These are phyloP conservation scores for Zymoseptoria crescenta DNA, from an alignment of 2,329 filamentous ascomycete species.

Conservation along the genomic window DNA sequence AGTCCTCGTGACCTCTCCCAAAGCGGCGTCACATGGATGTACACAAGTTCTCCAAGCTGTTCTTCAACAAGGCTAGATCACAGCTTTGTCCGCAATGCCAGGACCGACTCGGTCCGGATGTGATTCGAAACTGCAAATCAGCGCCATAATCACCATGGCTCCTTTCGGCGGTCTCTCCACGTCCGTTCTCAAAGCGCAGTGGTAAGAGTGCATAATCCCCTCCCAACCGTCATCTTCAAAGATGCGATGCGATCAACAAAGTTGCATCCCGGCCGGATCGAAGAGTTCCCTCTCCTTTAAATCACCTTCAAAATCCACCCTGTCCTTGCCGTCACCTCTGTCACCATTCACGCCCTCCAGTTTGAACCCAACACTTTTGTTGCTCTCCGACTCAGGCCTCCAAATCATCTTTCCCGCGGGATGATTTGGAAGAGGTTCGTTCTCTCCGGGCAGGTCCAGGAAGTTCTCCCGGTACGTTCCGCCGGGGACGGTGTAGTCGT, in stretches of 20 bases:
- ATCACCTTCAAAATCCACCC: slow-evolving; percentile 3
- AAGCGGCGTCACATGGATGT: neutral
- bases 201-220: neutral
- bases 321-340: neutral
- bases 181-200: neutral
- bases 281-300: slow-evolving; percentile 3
- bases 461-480: slow-evolving; percentile 57
- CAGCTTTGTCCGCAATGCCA: too few relatives aligned
- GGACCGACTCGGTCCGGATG: too few relatives aligned
- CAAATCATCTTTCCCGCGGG: slow-evolving; percentile 42
- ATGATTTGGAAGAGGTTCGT: slow-evolving; percentile 46
- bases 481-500: slow-evolving; percentile 46
- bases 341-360: neutral
- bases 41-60: neutral
- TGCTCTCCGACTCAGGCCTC: slow-evolving; percentile 13
- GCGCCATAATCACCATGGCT: neutral
- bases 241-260: neutral
- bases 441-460: slow-evolving; percentile 45
- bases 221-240: neutral
- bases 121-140: too few relatives aligned
- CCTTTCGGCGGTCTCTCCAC: neutral
- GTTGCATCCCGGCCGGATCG: slow-evolving; percentile 12
- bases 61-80: neutral
- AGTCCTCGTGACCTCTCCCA: neutral
- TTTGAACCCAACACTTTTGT: neutral